A percentile compares a stretch with the other conserved stretches of the same genome.
Evolutionary conservation across 2,329 filamentous ascomycete species (phyloP).

Genomic region (Zymoseptoria passerinii): DNA sequence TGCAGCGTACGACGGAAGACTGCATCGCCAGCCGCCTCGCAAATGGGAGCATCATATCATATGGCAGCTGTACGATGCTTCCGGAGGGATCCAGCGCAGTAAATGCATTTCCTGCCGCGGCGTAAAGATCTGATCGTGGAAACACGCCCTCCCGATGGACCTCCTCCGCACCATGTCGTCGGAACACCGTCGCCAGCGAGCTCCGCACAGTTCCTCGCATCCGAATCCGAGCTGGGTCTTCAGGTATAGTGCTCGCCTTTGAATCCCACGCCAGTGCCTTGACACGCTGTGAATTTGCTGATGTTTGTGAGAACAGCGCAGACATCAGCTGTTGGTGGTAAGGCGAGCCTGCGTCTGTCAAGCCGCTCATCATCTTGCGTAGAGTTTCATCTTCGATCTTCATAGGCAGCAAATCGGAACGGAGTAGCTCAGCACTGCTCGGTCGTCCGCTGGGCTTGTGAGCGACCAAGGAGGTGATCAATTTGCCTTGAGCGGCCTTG

Average conservation of each 20-base stretch:
- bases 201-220: slow-evolving; percentile 54
- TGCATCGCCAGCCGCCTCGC: slow-evolving; percentile 74
- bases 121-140: slow-evolving; percentile 71
- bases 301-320: slow-evolving; percentile 64
- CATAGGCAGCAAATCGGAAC: slow-evolving; percentile 77
- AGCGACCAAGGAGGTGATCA: slow-evolving; percentile 70
- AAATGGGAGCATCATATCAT: slow-evolving; percentile 82
- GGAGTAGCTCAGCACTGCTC: slow-evolving; percentile 70
- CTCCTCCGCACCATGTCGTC: slow-evolving; percentile 82
- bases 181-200: slow-evolving; percentile 68
- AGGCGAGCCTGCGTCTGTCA: slow-evolving; percentile 74
- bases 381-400: slow-evolving; percentile 92
- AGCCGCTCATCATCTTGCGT: slow-evolving; percentile 67
- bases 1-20: slow-evolving; percentile 58
- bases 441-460: slow-evolving; percentile 78
- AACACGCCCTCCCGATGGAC: slow-evolving; percentile 66
- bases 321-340: slow-evolving; percentile 85
- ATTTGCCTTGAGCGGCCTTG: slow-evolving; percentile 60
- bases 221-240: slow-evolving; percentile 19
- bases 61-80: slow-evolving; percentile 87
- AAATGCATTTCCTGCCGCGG: slow-evolving; percentile 56
- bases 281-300: slow-evolving; percentile 49
- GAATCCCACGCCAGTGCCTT: slow-evolving; percentile 57
- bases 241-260: slow-evolving; percentile 18
- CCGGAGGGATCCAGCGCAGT: slow-evolving; percentile 75